These are phyloP conservation scores for Lentinula guzmanii DNA, from an alignment of 768 basidiomycete species.

Conservation along the genomic window DNA sequence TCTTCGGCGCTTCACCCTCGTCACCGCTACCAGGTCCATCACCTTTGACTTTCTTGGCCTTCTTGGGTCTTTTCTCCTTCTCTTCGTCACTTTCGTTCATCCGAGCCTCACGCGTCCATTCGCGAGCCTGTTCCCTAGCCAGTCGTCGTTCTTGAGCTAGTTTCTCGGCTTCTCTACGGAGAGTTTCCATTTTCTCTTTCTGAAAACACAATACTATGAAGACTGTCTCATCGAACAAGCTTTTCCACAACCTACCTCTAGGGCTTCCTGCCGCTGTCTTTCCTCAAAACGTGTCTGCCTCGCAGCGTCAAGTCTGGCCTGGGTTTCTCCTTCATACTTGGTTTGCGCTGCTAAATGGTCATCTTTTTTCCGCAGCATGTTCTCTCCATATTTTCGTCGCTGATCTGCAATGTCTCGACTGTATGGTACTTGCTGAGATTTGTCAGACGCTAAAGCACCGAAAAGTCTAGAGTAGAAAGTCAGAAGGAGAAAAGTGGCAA, in stretches of 20 bases:
- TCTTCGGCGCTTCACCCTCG: constrained; percentile 62
- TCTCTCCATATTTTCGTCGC: constrained; percentile 84
- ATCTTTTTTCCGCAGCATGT: constrained; percentile 74
- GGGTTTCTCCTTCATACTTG: constrained; percentile 63
- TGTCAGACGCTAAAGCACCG: constrained; percentile 73
- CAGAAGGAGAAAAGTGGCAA: not conserved
- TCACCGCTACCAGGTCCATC: constrained; percentile 37
- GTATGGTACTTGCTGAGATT: constrained; percentile 68
- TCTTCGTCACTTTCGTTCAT: constrained; percentile 76
- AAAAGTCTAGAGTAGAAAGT: constrained; percentile 58
- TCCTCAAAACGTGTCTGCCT: constrained; percentile 78
- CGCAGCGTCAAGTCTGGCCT: constrained; percentile 71
- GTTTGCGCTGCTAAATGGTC: constrained; percentile 73
- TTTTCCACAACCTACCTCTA: constrained; percentile 47
- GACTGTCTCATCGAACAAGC: not conserved
- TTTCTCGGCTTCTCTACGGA: constrained; percentile 65
- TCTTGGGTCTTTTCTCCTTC: constrained; percentile 58
- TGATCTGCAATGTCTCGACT: constrained; percentile 84
- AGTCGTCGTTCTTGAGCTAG: constrained; percentile 74
- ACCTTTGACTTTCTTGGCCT: constrained; percentile 46
- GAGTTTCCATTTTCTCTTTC: constrained; percentile 57
- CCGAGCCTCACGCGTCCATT: constrained; percentile 67
- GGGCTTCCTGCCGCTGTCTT: constrained; percentile 52
- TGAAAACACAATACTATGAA: constrained; percentile 20
- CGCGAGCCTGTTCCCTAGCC: constrained; percentile 73